phyloP scores from a whole-genome alignment of 371 early-diverging fungal species.

The Gilbertella persicaria region DNA sequence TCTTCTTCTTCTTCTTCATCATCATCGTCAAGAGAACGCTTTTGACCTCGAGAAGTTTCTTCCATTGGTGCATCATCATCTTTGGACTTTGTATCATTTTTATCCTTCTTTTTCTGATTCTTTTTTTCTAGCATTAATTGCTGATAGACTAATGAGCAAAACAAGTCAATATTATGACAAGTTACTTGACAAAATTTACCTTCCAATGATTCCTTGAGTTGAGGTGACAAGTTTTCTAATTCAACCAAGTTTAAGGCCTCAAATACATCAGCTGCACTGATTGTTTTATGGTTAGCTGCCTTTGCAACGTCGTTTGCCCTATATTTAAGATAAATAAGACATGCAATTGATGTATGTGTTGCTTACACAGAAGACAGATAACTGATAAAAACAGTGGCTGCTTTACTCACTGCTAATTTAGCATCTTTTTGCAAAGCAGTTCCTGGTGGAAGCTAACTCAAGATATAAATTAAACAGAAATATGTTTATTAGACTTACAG shows the following conservation, averaged over 20 bases:
- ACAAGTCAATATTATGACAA: not conserved
- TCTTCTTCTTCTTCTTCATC: conserved; percentile 21
- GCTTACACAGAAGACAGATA: conserved; percentile 61
- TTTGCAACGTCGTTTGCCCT: conserved; percentile 61
- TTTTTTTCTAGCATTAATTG: conserved; percentile 33
- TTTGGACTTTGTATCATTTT: conserved; percentile 21
- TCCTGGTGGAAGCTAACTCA: conserved; percentile 58
- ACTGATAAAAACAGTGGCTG: conserved; percentile 65
- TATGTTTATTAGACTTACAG: conserved; percentile 37
- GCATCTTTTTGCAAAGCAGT: conserved; percentile 65
- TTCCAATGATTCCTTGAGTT: conserved; percentile 33
- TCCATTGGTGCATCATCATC: conserved; percentile 15
- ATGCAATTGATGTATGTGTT: too few species aligned
- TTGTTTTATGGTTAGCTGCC: conserved; percentile 50
- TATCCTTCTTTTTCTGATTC: conserved; percentile 28
- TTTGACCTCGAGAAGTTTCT: conserved; percentile 16
- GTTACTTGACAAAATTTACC: conserved; percentile 12
- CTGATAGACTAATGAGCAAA: conserved; percentile 34
- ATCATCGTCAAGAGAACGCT: conserved; percentile 31
- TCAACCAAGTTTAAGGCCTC: conserved; percentile 61
- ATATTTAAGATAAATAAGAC: not conserved
- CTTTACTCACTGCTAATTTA: conserved; percentile 60
- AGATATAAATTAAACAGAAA: not conserved
- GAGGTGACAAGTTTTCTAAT: conserved; percentile 50
- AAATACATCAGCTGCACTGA: conserved; percentile 53